Conservation (phyloP, 768 basidiomycete species). For the Leccinum longicurvipes region DNA sequence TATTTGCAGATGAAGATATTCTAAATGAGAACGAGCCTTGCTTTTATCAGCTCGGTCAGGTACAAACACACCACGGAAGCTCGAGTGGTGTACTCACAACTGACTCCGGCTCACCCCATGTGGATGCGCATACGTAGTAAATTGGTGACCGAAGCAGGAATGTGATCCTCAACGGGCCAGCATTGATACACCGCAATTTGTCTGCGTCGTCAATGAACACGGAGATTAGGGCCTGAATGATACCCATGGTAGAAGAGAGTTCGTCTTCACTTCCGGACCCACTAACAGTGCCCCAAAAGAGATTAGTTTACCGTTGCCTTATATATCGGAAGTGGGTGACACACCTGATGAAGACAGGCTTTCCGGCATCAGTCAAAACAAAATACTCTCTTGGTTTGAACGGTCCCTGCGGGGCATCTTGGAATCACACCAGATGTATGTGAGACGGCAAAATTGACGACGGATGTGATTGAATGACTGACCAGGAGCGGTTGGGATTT, state of each 20-base stretch:
- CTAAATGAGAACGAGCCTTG: slow-evolving; percentile 90
- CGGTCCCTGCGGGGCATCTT: slow-evolving; percentile 16
- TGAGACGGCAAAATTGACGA: neutral
- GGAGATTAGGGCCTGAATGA: slow-evolving; percentile 94
- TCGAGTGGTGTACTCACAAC: slow-evolving; percentile 57
- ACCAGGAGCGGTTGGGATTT: slow-evolving; percentile 30
- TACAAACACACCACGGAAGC: neutral
- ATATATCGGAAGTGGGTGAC: slow-evolving; percentile 8
- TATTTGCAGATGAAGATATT: slow-evolving; percentile 93
- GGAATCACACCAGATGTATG: slow-evolving; percentile 1
- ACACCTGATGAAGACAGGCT: slow-evolving; percentile 93
- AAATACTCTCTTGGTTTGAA: slow-evolving; percentile 76
- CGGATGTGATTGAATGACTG: slow-evolving; percentile 8
- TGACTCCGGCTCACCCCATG: slow-evolving; percentile 95
- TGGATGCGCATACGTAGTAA: slow-evolving; percentile 88
- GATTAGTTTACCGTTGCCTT: neutral
- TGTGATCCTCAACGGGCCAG: slow-evolving; percentile 77
- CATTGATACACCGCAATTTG: slow-evolving; percentile 78
- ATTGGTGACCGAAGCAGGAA: slow-evolving; percentile 85
- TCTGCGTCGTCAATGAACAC: slow-evolving; percentile 94
- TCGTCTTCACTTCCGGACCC: slow-evolving; percentile 55
- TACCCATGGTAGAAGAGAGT: slow-evolving; percentile 77
- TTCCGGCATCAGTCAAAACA: slow-evolving; percentile 92
- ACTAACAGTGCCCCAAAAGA: slow-evolving; percentile 27
- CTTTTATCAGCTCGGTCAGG: slow-evolving; percentile 47